These are phyloP conservation scores for Scheffersomyces parashehatae DNA, from an alignment of 1,139 yeast genomes.

Conservation along the genomic window DNA sequence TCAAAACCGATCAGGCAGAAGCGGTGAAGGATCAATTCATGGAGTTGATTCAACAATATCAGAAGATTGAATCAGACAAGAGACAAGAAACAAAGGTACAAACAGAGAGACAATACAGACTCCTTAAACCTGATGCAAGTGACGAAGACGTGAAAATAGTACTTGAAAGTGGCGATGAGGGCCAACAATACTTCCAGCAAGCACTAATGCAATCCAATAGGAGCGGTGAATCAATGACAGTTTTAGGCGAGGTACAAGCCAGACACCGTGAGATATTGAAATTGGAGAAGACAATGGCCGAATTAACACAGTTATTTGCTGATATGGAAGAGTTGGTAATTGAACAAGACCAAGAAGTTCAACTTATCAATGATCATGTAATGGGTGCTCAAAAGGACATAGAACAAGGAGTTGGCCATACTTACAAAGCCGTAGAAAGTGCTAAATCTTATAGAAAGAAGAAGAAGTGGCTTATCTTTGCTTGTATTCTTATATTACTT, in stretches of 20 bases:
- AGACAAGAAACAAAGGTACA: conserved; percentile 78
- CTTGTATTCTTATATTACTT: conserved; percentile 57
- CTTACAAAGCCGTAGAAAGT: conserved; percentile 77
- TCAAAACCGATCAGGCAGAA: conserved; percentile 85
- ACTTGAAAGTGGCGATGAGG: conserved; percentile 69
- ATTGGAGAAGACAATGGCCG: conserved; percentile 91
- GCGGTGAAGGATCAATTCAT: conserved; percentile 80
- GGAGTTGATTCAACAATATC: conserved; percentile 78
- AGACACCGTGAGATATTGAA: conserved; percentile 92
- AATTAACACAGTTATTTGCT: conserved; percentile 84
- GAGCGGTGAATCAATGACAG: conserved; percentile 93
- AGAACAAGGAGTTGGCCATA: conserved; percentile 90
- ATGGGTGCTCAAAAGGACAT: conserved; percentile 80
- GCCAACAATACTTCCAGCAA: conserved; percentile 87
- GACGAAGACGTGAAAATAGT: conserved; percentile 79
- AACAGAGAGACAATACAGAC: conserved; percentile 86
- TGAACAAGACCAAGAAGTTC: conserved; percentile 86
- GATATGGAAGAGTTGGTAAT: conserved; percentile 95
- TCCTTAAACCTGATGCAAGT: conserved; percentile 87
- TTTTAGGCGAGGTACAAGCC: conserved; percentile 87
- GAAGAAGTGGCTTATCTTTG: conserved; percentile 81
- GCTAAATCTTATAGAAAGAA: conserved; percentile 89
- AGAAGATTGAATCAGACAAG: conserved; percentile 80
- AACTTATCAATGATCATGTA: conserved; percentile 76
- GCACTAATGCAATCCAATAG: conserved; percentile 86